Percentiles rank a stretch among this genome's conserved stretches.
phyloP scores from a whole-genome alignment of 352 stramenopile species.

The Globisporangium emineosum region DNA sequence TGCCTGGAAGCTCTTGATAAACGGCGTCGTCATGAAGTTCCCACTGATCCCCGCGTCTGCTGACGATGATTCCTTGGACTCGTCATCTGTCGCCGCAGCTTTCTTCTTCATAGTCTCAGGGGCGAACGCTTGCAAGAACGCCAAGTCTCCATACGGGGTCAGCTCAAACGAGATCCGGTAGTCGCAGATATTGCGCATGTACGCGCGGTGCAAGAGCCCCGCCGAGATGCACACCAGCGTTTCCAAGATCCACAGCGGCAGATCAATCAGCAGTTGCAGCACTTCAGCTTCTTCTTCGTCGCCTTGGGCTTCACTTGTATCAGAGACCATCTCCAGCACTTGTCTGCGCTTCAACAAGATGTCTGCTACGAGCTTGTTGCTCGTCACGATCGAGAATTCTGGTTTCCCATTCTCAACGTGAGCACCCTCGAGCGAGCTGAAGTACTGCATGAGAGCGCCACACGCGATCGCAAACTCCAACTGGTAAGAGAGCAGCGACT shows the following conservation, averaged over 20 bases:
- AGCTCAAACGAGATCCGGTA: conserved; percentile 81
- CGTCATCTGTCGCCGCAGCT: conserved; percentile 14
- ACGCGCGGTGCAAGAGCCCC: conserved; percentile 64
- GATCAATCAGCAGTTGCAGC: conserved; percentile 37
- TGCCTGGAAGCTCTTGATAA: conserved; percentile 51
- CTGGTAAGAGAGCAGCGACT: conserved; percentile 24
- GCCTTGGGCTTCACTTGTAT: conserved; percentile 12
- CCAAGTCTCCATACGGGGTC: conserved; percentile 76
- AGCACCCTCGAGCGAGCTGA: conserved; percentile 31
- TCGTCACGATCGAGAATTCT: conserved; percentile 16
- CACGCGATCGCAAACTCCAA: conserved; percentile 51
- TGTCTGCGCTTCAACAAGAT: conserved; percentile 45
- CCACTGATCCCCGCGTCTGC: conserved; percentile 3
- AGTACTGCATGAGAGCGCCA: conserved; percentile 39
- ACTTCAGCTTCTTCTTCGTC: conserved; percentile 17
- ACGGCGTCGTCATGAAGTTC: conserved; percentile 38
- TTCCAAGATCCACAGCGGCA: conserved; percentile 71
- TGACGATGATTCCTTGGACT: conserved; percentile 19
- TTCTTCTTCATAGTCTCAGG: conserved; percentile 39
- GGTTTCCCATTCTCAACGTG: conserved; percentile 10
- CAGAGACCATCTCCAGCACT: conserved; percentile 16
- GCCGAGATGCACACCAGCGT: conserved; percentile 63
- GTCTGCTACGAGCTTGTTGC: conserved; percentile 44
- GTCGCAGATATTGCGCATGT: conserved; percentile 72
- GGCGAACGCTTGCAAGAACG: conserved; percentile 69